These are phyloP conservation scores for Pestalotiopsis fici DNA, from an alignment of 2,329 filamentous ascomycete genomes.

Conservation along the genomic window DNA sequence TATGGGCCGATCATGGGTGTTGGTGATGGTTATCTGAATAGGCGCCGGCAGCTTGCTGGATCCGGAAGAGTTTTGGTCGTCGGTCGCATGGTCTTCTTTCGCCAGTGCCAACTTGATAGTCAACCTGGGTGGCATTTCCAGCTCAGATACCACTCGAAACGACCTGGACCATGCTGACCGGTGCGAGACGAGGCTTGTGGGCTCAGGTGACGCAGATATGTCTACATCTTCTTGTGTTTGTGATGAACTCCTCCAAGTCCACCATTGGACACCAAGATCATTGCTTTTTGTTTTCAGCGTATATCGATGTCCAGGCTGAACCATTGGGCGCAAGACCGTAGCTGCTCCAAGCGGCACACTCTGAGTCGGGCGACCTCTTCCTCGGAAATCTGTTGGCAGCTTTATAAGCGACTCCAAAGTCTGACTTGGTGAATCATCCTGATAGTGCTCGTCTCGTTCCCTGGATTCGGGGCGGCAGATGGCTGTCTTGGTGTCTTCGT, in stretches of 20 bases:
- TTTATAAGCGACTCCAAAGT: neutral
- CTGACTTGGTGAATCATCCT: neutral
- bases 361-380: neutral
- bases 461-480: neutral
- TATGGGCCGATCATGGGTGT: neutral
- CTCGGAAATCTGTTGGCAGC: neutral
- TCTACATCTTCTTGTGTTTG: neutral
- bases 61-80: neutral
- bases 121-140: neutral
- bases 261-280: conserved; percentile 3
- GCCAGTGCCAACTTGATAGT: neutral
- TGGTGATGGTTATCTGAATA: neutral
- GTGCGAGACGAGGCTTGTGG: neutral
- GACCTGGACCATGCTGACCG: neutral
- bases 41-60: neutral
- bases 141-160: neutral
- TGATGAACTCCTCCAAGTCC: neutral
- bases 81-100: neutral
- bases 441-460: neutral
- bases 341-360: neutral
- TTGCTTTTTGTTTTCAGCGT: neutral
- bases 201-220: neutral
- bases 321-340: neutral
- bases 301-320: neutral
- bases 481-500: neutral